Base-by-base conservation (phyloP, 306 rosid species). In the Ochetophila trinervis region DNA sequence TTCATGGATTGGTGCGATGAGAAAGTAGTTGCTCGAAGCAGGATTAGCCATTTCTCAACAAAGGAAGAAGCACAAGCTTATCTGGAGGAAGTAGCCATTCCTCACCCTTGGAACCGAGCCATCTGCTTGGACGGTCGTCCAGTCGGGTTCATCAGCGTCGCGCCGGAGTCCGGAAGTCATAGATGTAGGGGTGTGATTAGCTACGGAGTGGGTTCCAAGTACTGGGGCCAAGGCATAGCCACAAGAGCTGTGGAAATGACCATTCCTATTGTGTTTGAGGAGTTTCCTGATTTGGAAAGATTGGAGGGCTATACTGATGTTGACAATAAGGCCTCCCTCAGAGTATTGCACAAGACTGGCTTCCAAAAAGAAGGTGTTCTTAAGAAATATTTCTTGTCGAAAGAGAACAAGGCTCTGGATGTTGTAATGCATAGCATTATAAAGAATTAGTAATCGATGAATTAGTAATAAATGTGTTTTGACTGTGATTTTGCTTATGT, bases 71-170 rank as follows among this genome's bases (percentile, higher is more conserved):
- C 44, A 37, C 10, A 8, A 7, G 6, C 44, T 37, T 37, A 37
- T 37, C 1, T 37, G 2, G 6, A 37, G 44, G 44, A 37, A 37
- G 44, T 5, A 37, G 44, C 10, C 11, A 37, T 37, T 1, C 44
- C 55, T 15, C 64, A 60, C 22, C 64, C 64, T 9, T 79, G 27
- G 44, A 65, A 30, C n/a, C 30, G 69, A 27, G 57, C 69, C 18
- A 65, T 65, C 6, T 65, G 69, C 56, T 30, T 65, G 16, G 58
- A 65, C 6, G 52, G n/a, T 19, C 37, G 35, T 1, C 50, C 71
- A 54, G 52, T 79, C 13, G 77, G 80, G 7, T 55, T 61, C 21
- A 32, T 78, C 19, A 72, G 71, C 5, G 58, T 35, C 5, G 72
- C 64, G 2, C 12, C 24, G 10, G 17, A 17, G 11, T 60, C 49